A percentile compares a stretch with the other conserved stretches of the same genome.
Evolutionary conservation across 495 filamentous ascomycete genomes (phyloP).

Genomic region (Talaromyces thailandensis): DNA sequence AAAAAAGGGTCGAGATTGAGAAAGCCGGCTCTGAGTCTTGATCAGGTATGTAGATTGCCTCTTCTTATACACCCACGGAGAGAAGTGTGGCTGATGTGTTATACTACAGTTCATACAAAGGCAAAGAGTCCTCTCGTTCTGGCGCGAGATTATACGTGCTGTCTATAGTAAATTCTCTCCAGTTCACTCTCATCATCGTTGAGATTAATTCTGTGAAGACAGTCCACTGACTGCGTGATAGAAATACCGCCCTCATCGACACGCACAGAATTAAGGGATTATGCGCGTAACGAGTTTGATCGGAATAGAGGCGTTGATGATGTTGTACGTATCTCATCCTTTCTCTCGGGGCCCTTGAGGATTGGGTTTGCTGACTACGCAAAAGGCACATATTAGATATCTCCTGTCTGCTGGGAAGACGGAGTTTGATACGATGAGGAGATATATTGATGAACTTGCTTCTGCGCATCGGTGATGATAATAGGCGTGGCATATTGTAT

Average conservation of each 20-base stretch:
- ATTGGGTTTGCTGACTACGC: neutral
- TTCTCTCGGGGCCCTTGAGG: neutral
- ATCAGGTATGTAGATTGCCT: neutral
- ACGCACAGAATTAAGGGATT: slow-evolving; percentile 56
- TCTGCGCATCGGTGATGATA: slow-evolving; percentile 2
- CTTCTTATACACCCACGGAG: neutral
- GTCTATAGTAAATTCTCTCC: slow-evolving; percentile 3
- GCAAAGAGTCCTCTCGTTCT: slow-evolving; percentile 6
- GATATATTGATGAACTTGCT: slow-evolving; percentile 43
- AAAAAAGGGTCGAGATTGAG: neutral
- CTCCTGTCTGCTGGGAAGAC: slow-evolving; percentile 52
- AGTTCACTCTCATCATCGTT: neutral
- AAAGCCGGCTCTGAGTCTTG: slow-evolving; percentile 2
- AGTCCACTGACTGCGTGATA: slow-evolving; percentile 7
- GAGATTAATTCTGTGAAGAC: neutral
- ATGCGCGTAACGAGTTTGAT: slow-evolving; percentile 71
- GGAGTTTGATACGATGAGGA: slow-evolving; percentile 51
- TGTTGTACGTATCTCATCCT: slow-evolving; percentile 37
- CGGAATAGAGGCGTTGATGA: slow-evolving; percentile 62
- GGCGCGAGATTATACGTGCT: slow-evolving; percentile 7
- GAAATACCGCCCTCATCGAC: slow-evolving; percentile 38
- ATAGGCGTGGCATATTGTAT: neutral
- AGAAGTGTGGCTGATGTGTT: neutral
- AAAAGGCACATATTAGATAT: slow-evolving; percentile 46
- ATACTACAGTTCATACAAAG: neutral